Evolutionary conservation across 2,329 filamentous ascomycete genomes (phyloP), one percentile per base, ranked within the genome.

Genomic region (Anisogramma anomala): DNA sequence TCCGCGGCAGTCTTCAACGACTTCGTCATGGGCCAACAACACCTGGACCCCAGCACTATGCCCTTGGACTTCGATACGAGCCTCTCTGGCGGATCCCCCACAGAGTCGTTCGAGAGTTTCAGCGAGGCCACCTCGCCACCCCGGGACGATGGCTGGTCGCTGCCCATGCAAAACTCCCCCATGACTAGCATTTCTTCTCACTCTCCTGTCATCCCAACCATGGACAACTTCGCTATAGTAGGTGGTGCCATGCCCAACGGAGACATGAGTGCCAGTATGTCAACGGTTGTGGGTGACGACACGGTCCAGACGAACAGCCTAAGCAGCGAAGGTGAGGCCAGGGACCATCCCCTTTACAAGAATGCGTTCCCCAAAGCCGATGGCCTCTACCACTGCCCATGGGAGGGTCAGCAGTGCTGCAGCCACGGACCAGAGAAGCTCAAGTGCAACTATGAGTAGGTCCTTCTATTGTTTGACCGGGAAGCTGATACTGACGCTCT

Each of bases 391-490:
- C 86, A 94, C 66, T 96, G 89, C 71, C 89, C 89, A 5, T 91
- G 82, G 71, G 79, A 82, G 59, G 82, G 77, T 53, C 71, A 79
- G 46, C 43, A 65, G 23, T 68, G 59, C 56, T 96, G 89, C 74
- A 83, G 76, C 62, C 89, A 95, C 77, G 84, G 84, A 66, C 78
- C 88, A 30, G 91, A 93, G 57, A 91, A 93, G 68, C 83, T 96
- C 53, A 95, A 95, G 76, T 95, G 89, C 79, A 94, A 94, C 66
- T 96, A 95, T 59, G 88, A 95, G 88, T 94, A 81, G 75, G 85
- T 66, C 18, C 17, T 14, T 17, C 32, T 10, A n/a, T n/a, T 3
- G 22, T 23, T 2, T 27, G 17, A 27, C 9, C n/a, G 18, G 17
- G 7, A 7, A n/a, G n/a, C n/a, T n/a, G n/a, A n/a, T n/a, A n/a